Base-by-base conservation (phyloP, 225 moss, liverwort and hornwort species). In the Sphagnum tenellum region DNA sequence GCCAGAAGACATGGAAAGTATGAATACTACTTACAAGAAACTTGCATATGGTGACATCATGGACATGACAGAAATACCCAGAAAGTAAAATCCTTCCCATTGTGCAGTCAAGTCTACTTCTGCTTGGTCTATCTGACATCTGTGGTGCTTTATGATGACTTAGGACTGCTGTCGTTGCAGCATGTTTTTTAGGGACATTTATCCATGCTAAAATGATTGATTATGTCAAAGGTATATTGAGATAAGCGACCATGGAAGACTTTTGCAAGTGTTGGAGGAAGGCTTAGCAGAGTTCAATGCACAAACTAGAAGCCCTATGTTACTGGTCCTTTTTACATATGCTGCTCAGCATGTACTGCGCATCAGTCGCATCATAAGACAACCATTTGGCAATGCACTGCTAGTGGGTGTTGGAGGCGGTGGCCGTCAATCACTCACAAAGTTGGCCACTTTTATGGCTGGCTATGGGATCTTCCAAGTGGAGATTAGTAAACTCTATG, bases 331-430 rank as follows among this genome's bases (percentile, higher is more conserved):
- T 13, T 93, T 93, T 29, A 82, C 80, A 0, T 90, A 93, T 64
- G 93, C 90, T 53, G 90, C 88, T 46, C 84, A 89, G 48, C 90
- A 93, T 71, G 73, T 93, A 3, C 69, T 93, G 44, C 80, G 90
- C 0, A 93, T 93, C 49, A 89, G 93, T 62, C 90, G 93, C 62
- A 90, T 93, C 47, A 86, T 94, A 2, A 77, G 93, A 51, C 89
- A 94, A 58, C 93, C 93, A 47, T 93, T 88, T 70, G 89, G 89
- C 0, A 89, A 88, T 74, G 89, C 93, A 1, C 79, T 93, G 45
- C 66, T 93, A 63, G 93, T 93, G 0, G 93, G 93, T 46, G 88
- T 93, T 3, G 89, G 89, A 67, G 93, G 93, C 70, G 86, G 86
- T 59, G 89, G 93, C 6, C 71, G 93, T 9, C 89, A 89, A 63